Base-by-base conservation (phyloP, 208 protist genomes). In the Trypanosoma congolense region DNA sequence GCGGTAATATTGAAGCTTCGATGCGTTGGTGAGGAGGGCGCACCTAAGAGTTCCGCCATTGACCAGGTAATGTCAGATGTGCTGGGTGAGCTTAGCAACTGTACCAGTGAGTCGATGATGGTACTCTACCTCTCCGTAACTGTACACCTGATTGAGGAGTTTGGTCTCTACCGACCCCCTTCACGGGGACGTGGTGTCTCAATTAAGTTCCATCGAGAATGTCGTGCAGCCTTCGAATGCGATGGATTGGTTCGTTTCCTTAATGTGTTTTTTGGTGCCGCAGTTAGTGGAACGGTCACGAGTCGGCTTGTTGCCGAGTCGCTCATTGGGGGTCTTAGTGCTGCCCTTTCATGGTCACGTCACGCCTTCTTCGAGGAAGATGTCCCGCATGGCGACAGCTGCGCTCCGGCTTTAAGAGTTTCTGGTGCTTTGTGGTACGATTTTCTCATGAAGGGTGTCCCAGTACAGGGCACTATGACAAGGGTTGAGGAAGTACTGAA, bases 331-430 rank as follows among this genome's bases (percentile, higher is more conserved):
- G 67, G 65, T 6, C 52, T 89, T 10, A 31, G 63, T 14, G 61
- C 77, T 19, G 72, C 75, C 53, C 49, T 91, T n/a, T 77, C 83
- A n/a, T 93, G 87, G 87, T 68, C 73, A 0, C 38, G 50, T 47
- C 83, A 93, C 44, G 56, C 60, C 24, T 91, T 83, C 49, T 87
- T 93, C 70, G 87, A 91, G 25, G 80, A 90, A 50, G 80, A 93
- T 28, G 57, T 58, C 0, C 51, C 69, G 2, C 42, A 61, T 0
- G 73, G 85, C 40, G 81, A 88, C 12, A 6, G 9, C 50, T 65
- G 56, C 21, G 73, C 56, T 30, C 55, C 70, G 1, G 53, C 66
- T 18, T 86, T 86, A 22, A 43, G 54, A 25, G 82, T 93, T 12
- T 43, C 61, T 3, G 74, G 73, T 33, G 38, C 29, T n/a, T 57